Evolutionary conservation across 208 protist species (phyloP), one percentile per base, ranked within the genome.

Genomic region (Herpetomonas muscarum): DNA sequence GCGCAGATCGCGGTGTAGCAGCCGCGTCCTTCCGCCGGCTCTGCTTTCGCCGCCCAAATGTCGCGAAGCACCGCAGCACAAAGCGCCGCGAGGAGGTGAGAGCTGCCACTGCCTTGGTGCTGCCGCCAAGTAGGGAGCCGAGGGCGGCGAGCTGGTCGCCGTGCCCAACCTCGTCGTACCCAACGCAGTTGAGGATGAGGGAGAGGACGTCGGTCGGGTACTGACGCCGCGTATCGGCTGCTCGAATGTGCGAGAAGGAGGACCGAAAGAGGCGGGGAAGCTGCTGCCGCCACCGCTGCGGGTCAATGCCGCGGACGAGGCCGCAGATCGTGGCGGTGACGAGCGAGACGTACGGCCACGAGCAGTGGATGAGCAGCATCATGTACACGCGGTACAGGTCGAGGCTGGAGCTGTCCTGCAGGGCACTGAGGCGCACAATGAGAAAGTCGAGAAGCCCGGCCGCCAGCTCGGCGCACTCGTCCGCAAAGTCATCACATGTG

Each of bases 301-400:
- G 67, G 55, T 90, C 82, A 61, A 92, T 77, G 49, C 61, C 66
- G 5, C 55, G 57, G 9, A 90, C 76, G 41, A 87, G 76, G 12
- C 83, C 83, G 62, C 87, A 87, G n/a, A 95, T 77, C 45, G 78
- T 70, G 0, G 74, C 71, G 1, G 79, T 89, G 60, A 74, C 71
- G 31, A 91, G 76, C 36, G 71, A 51, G 49, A 91, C 76, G 64
- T 95, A 92, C 10, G 88, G 85, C 88, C 85, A 95, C 46, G 74
- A 39, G 36, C 74, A 85, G 56, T 81, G 49, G 19, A 94, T 46
- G 19, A 94, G 61, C 48, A 90, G 31, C 55, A 81, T 70, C 64
- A 92, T 85, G 57, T 92, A 85, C 19, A 87, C 77, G 41, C 81
- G 70, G 57, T 87, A 94, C 25, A 82, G 54, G 48, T 85, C 74